Percentiles rank a stretch among this genome's conserved stretches.
Conservation (phyloP, 306 rosid genomes). For the Vachellia pachyceras region DNA sequence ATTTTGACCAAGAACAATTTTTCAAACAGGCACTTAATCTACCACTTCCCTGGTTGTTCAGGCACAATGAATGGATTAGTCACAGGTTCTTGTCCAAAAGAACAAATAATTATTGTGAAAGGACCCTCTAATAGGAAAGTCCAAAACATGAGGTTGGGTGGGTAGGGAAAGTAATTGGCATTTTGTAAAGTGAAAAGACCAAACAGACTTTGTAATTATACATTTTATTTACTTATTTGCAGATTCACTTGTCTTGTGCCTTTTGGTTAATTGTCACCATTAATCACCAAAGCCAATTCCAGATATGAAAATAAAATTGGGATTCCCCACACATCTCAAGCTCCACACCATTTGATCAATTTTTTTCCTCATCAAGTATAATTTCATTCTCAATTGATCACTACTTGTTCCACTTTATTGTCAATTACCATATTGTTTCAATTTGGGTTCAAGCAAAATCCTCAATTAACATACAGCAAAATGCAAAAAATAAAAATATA, state of each 20-base stretch:
- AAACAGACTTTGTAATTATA: slow-evolving; percentile 6
- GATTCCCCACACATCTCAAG: not conserved
- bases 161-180: slow-evolving; percentile 47
- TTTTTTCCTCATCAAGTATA: not conserved
- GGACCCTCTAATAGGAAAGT: slow-evolving; percentile 47
- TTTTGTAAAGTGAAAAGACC: slow-evolving; percentile 39
- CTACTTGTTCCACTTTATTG: not conserved
- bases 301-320: slow-evolving; percentile 16
- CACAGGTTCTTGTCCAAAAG: slow-evolving; percentile 52
- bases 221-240: slow-evolving; percentile 20
- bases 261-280: slow-evolving; percentile 50
- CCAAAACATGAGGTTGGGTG: slow-evolving; percentile 47
- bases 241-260: slow-evolving; percentile 40
- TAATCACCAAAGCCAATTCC: slow-evolving; percentile 35
- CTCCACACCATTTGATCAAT: not conserved
- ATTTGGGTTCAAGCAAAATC: not conserved
- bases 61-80: slow-evolving; percentile 49
- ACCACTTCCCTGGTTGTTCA: slow-evolving; percentile 50
- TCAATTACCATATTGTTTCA: not conserved
- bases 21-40: no score
- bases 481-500: no score
- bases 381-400: not conserved
- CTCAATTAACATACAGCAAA: not conserved
- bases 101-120: slow-evolving; percentile 52
- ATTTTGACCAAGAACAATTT: no score